Conservation (phyloP, 2,329 filamentous ascomycete genomes). For the Colletotrichum gloeosporioides region DNA sequence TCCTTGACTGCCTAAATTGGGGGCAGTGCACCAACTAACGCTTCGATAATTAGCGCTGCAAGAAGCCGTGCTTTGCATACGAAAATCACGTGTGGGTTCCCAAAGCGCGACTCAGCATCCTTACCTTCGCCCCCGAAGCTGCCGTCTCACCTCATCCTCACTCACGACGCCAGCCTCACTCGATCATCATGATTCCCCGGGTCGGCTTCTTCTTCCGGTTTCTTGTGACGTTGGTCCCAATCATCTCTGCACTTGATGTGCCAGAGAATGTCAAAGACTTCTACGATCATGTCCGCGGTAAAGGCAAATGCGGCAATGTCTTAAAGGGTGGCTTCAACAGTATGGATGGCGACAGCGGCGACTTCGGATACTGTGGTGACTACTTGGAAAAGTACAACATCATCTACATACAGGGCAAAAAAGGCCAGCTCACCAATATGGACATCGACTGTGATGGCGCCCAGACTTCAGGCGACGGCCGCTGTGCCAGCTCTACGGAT, state of each 20-base stretch:
- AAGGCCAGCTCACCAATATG: conserved; percentile 55
- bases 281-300: conserved; percentile 42
- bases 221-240: background rate
- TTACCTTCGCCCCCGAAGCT: background rate
- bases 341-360: conserved; percentile 37
- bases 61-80: background rate
- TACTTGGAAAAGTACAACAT: conserved; percentile 42
- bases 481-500: conserved; percentile 49
- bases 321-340: conserved; percentile 48
- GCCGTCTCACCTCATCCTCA: conserved; percentile 9
- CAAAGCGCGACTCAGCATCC: background rate
- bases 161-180: background rate
- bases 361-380: conserved; percentile 53
- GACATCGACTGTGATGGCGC: conserved; percentile 64
- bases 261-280: conserved; percentile 46
- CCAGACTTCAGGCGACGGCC: conserved; percentile 46
- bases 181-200: background rate
- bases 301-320: conserved; percentile 41
- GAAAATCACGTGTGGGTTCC: conserved; percentile 2
- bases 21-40: conserved; percentile 2
- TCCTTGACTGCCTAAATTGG: background rate
- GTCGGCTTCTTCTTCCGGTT: background rate
- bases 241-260: conserved; percentile 33
- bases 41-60: background rate
- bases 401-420: conserved; percentile 53